Conservation (phyloP, 768 basidiomycete genomes). For the Gloeostereum incarnatum region DNA sequence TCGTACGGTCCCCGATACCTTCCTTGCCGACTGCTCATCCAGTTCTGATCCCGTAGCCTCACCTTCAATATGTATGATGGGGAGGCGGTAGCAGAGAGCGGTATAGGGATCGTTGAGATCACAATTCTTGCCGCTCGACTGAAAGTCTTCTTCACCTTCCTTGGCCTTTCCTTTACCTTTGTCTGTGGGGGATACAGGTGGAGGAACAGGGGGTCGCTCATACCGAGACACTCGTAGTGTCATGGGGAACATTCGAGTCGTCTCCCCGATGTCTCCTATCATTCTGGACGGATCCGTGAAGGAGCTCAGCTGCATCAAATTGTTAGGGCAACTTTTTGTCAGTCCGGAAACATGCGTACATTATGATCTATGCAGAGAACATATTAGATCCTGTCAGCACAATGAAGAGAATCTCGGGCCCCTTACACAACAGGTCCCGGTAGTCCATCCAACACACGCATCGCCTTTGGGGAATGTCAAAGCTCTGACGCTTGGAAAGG, state of each 20-base stretch:
- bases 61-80: slow-evolving; percentile 30
- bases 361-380: slow-evolving; percentile 17
- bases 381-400: neutral
- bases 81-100: slow-evolving; percentile 19
- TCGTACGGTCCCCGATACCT: slow-evolving; percentile 21
- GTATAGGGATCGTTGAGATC: slow-evolving; percentile 13
- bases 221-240: slow-evolving; percentile 20
- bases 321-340: too few relatives aligned
- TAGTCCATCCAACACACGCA: slow-evolving; percentile 40
- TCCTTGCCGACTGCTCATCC: slow-evolving; percentile 15
- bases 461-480: slow-evolving; percentile 16
- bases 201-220: slow-evolving; percentile 5
- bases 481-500: neutral
- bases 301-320: too few relatives aligned
- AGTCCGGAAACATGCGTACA: slow-evolving; percentile 8
- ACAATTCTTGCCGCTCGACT: too few relatives aligned
- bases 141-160: neutral
- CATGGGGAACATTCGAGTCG: slow-evolving; percentile 30
- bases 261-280: slow-evolving; percentile 22
- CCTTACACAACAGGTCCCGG: slow-evolving; percentile 28
- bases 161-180: slow-evolving; percentile 1
- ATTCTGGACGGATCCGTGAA: too few relatives aligned
- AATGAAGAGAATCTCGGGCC: neutral
- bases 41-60: slow-evolving; percentile 18
- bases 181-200: neutral